phyloP scores from a whole-genome alignment of 805 yeast genomes.

The Candida orba region DNA sequence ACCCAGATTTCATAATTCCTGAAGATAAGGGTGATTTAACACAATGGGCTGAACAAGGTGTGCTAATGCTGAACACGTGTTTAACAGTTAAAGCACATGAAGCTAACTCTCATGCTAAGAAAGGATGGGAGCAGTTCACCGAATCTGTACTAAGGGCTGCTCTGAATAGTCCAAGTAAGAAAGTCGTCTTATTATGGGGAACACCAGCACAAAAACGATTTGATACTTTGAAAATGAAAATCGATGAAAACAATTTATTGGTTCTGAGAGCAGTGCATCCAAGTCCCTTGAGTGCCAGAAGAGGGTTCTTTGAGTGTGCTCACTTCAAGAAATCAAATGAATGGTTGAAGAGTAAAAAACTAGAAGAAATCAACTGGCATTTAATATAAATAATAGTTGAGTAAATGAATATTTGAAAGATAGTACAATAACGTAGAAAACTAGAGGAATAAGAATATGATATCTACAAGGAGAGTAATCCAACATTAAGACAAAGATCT shows the following conservation, averaged over 20 bases:
- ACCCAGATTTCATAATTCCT: constrained; percentile 56
- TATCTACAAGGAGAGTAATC: too few relatives aligned
- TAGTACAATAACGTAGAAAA: neutral
- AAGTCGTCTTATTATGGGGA: constrained; percentile 30
- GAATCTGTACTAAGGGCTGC: constrained; percentile 61
- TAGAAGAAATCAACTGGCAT: constrained; percentile 61
- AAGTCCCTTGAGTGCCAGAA: constrained; percentile 83
- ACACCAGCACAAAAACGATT: constrained; percentile 36
- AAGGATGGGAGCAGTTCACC: constrained; percentile 92
- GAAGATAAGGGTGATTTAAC: constrained; percentile 53
- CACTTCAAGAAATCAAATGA: constrained; percentile 74
- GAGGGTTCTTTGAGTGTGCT: constrained; percentile 74
- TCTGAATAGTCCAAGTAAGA: constrained; percentile 29
- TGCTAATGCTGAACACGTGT: constrained; percentile 77
- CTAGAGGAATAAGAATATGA: too few relatives aligned
- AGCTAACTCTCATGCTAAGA: constrained; percentile 85
- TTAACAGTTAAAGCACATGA: constrained; percentile 88
- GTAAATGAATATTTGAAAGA: neutral
- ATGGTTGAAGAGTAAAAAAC: constrained; percentile 49
- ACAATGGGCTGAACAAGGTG: constrained; percentile 85
- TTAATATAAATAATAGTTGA: constrained; percentile 11
- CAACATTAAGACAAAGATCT: too few relatives aligned
- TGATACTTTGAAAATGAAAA: constrained; percentile 22
- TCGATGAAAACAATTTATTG: constrained; percentile 26
- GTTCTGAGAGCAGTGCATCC: constrained; percentile 84